Evolutionary conservation across 2,329 filamentous ascomycete species (phyloP).

Genomic region (Aurifilum marmelostoma): DNA sequence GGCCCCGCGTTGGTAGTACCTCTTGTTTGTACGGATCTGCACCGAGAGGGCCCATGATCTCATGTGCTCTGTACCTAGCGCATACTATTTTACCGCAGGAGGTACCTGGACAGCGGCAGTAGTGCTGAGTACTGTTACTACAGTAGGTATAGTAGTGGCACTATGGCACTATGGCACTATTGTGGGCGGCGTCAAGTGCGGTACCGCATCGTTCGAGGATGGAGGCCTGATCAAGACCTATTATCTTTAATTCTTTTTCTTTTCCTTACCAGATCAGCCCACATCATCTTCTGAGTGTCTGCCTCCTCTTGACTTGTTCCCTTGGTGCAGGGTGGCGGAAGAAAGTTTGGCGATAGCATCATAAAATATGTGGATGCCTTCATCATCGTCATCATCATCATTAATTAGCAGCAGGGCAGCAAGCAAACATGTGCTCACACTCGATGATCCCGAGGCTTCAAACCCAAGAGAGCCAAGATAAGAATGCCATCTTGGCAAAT

Average conservation of each 20-base stretch:
- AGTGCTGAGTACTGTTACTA: no score
- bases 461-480: not conserved
- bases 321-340: not conserved
- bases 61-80: not conserved
- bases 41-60: not conserved
- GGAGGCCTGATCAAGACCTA: not conserved
- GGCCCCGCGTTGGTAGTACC: conserved; percentile 17
- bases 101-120: no score
- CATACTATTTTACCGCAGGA: no score
- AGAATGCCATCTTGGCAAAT: not conserved
- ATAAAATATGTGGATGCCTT: no score
- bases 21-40: conserved; percentile 2
- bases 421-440: no score
- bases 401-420: no score
- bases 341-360: not conserved
- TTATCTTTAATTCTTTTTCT: not conserved
- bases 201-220: conserved; percentile 1
- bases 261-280: not conserved
- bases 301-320: not conserved
- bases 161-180: no score
- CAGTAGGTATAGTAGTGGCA: no score
- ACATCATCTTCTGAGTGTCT: not conserved
- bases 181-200: not conserved
- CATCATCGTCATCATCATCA: not conserved
- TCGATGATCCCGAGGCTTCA: no score